A percentile compares a stretch with the other conserved stretches of the same genome.
Evolutionary conservation across 2,329 filamentous ascomycete species (phyloP).

Genomic region (Bipolaris zeicola): DNA sequence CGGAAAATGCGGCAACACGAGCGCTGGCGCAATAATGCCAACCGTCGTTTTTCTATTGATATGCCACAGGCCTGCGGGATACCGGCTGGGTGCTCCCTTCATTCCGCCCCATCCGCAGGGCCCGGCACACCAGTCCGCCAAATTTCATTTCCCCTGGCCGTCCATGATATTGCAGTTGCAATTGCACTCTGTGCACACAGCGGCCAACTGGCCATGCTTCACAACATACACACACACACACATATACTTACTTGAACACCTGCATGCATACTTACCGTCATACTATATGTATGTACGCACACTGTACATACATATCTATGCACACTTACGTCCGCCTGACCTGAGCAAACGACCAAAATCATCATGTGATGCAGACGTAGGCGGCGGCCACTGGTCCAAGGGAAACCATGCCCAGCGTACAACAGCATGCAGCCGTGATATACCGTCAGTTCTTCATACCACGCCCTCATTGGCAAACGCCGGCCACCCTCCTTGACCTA

Average conservation of each 20-base stretch:
- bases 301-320: too few relatives aligned
- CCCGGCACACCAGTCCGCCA: constrained; percentile 1
- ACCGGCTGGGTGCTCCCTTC: constrained; percentile 32
- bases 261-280: too few relatives aligned
- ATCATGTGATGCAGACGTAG: constrained; percentile 20
- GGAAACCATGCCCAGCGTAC: constrained; percentile 13
- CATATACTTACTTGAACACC: too few relatives aligned
- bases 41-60: constrained; percentile 29
- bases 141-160: constrained; percentile 5
- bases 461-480: neutral
- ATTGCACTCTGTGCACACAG: constrained; percentile 4
- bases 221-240: constrained; percentile 8
- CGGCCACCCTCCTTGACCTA: neutral
- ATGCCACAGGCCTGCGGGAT: constrained; percentile 20
- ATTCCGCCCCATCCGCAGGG: constrained; percentile 23
- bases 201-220: constrained; percentile 22
- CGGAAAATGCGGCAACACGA: constrained; percentile 3
- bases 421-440: neutral
- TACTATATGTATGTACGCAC: too few relatives aligned
- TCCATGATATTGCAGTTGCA: too few relatives aligned
- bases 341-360: constrained; percentile 5
- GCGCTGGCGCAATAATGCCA: constrained; percentile 23
- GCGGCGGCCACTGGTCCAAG: constrained; percentile 17
- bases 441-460: neutral
- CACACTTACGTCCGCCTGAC: neutral